These are phyloP conservation scores for Thielaviopsis ethacetica DNA, from an alignment of 2,329 filamentous ascomycete species.

Conservation along the genomic window DNA sequence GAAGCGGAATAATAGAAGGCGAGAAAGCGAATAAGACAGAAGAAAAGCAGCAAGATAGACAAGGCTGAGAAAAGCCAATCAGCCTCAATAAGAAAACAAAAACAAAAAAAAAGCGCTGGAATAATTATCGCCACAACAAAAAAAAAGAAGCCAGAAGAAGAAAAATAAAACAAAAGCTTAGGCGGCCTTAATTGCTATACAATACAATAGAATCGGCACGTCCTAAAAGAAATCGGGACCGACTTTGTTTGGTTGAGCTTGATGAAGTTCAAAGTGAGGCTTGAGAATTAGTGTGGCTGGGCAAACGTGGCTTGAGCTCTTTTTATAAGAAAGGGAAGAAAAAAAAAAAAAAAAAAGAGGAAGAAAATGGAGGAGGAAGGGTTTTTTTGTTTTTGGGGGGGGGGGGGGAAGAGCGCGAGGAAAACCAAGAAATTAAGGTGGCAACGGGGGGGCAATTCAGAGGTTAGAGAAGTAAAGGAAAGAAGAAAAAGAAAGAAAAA, in stretches of 20 bases:
- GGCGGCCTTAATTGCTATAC: background rate
- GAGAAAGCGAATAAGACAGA: background rate
- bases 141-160: background rate
- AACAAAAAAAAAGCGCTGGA: background rate
- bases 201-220: background rate
- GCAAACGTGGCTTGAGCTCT: conserved; percentile 11
- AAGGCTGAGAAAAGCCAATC: background rate
- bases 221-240: background rate
- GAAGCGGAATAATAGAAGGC: background rate
- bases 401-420: background rate
- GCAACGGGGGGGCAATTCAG: background rate
- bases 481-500: background rate
- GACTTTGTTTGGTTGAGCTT: background rate
- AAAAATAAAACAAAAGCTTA: background rate
- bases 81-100: background rate
- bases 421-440: background rate
- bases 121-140: background rate
- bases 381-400: no score
- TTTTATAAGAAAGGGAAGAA: no score
- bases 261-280: conserved; percentile 18
- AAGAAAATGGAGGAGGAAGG: no score
- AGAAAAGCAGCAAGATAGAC: background rate
- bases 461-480: no score
- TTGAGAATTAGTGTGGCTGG: conserved; percentile 25
- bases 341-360: conserved; percentile 1